A percentile compares a stretch with the other conserved stretches of the same genome.
These are phyloP conservation scores for Roridomyces roridus DNA, from an alignment of 768 basidiomycete species.

Conservation along the genomic window DNA sequence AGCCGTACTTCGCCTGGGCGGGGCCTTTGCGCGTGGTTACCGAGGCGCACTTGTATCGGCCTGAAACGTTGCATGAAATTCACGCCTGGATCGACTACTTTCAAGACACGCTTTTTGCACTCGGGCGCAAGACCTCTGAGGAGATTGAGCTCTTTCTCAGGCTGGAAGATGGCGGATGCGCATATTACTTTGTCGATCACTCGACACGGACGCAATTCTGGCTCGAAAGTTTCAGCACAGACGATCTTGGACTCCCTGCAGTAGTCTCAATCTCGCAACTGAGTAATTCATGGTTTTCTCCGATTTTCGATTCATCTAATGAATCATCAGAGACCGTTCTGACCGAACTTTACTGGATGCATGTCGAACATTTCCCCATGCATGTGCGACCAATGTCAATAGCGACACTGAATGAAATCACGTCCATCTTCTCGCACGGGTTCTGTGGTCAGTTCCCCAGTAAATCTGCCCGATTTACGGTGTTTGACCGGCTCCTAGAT, in stretches of 20 bases:
- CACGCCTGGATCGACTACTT: conserved; percentile 42
- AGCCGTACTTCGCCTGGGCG: conserved; percentile 53
- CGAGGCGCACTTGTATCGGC: conserved; percentile 53
- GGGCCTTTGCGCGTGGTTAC: conserved; percentile 52
- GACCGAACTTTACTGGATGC: conserved; percentile 63
- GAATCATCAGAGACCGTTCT: conserved; percentile 46
- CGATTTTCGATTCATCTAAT: not conserved
- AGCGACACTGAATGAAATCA: conserved; percentile 51
- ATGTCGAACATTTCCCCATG: conserved; percentile 68
- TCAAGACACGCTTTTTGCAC: conserved; percentile 32
- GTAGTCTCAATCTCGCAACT: conserved; percentile 58
- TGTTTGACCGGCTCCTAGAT: conserved; percentile 42
- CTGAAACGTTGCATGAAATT: conserved; percentile 40
- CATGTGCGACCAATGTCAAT: conserved; percentile 46
- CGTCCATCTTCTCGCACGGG: conserved; percentile 59
- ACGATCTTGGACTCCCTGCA: conserved; percentile 46
- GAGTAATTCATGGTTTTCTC: conserved; percentile 41
- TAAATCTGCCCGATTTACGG: not conserved
- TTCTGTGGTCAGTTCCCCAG: conserved; percentile 49
- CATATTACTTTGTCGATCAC: conserved; percentile 66
- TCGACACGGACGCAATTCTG: conserved; percentile 55
- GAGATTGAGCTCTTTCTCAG: conserved; percentile 59
- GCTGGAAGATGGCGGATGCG: conserved; percentile 48
- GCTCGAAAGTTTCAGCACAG: conserved; percentile 53
- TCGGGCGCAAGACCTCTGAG: conserved; percentile 38